Evolutionary conservation across 352 stramenopile species (phyloP).

Genomic region (Saprolegnia diclina): DNA sequence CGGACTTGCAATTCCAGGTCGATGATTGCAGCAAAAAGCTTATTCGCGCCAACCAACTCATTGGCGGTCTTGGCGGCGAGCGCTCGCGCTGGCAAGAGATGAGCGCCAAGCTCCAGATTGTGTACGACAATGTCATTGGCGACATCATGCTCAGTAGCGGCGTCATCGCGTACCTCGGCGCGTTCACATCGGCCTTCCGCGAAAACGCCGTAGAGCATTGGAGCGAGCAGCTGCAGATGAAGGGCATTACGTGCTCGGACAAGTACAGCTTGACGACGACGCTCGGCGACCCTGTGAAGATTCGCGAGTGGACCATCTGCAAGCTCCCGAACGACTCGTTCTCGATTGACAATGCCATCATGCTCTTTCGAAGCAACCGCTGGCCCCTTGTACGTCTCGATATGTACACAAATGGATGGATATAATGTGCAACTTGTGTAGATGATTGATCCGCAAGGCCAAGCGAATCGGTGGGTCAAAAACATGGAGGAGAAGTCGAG

Average conservation of each 20-base stretch:
- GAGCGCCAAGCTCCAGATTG: conserved; percentile 71
- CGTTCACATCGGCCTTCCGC: conserved; percentile 90
- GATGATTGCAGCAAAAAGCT: conserved; percentile 92
- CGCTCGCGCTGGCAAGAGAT: conserved; percentile 91
- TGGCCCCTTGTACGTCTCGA: conserved; percentile 81
- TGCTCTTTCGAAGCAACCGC: conserved; percentile 86
- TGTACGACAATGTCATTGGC: conserved; percentile 89
- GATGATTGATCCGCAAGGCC: conserved; percentile 95
- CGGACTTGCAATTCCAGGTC: conserved; percentile 85
- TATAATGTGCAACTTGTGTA: not conserved
- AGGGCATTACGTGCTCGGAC: conserved; percentile 61
- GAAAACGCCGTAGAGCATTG: conserved; percentile 84
- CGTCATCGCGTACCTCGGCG: conserved; percentile 92
- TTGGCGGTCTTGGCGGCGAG: conserved; percentile 90
- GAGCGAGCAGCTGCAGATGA: conserved; percentile 50
- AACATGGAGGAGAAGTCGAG: conserved; percentile 89
- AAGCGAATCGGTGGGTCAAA: conserved; percentile 93
- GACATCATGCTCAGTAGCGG: conserved; percentile 91
- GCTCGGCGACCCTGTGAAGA: conserved; percentile 88
- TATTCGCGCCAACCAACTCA: conserved; percentile 87
- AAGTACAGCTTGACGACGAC: conserved; percentile 79
- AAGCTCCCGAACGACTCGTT: conserved; percentile 94
- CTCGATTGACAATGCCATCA: conserved; percentile 94
- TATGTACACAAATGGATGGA: no score
- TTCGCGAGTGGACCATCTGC: conserved; percentile 92